phyloP scores from a whole-genome alignment of 768 basidiomycete genomes.

The Mycena metata region DNA sequence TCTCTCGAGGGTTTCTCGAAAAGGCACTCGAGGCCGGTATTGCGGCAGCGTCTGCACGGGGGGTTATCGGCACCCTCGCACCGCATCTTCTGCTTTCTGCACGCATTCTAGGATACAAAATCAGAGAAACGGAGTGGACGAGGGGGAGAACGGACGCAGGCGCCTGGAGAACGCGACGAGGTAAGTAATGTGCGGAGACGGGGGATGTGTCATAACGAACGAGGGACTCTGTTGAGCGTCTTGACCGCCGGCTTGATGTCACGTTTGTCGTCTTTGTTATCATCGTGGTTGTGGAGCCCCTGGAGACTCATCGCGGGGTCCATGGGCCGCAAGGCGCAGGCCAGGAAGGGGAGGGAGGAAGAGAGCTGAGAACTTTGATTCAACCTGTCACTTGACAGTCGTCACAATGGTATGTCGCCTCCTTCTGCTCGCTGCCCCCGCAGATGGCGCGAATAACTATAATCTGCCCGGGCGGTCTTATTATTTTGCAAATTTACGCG shows the following conservation, averaged over 20 bases:
- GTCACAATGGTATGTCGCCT: no score
- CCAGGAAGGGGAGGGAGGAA: constrained; percentile 23
- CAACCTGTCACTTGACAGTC: no score
- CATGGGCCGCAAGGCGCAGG: constrained; percentile 45
- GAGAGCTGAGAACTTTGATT: constrained; percentile 1
- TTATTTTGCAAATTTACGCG: no score
- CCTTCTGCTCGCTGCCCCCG: no score
- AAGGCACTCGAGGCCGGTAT: constrained; percentile 90
- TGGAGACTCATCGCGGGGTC: constrained; percentile 49
- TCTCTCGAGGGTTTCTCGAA: constrained; percentile 95
- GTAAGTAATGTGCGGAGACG: constrained; percentile 34
- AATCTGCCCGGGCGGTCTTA: no score
- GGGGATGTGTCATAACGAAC: constrained; percentile 62
- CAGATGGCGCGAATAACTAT: no score
- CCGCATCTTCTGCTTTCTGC: constrained; percentile 97
- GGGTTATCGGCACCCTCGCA: constrained; percentile 97
- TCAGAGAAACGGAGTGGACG: constrained; percentile 39
- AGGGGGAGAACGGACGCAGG: constrained; percentile 71
- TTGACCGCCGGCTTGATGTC: constrained; percentile 81
- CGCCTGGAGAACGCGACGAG: constrained; percentile 63
- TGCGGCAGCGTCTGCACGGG: constrained; percentile 92
- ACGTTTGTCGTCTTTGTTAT: constrained; percentile 69
- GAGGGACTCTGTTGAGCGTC: constrained; percentile 88
- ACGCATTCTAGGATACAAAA: constrained; percentile 78
- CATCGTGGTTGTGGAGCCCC: constrained; percentile 73